Evolutionary conservation across 108 stramenopile genomes (phyloP).

Genomic region (Hondaea fermentalgiana): DNA sequence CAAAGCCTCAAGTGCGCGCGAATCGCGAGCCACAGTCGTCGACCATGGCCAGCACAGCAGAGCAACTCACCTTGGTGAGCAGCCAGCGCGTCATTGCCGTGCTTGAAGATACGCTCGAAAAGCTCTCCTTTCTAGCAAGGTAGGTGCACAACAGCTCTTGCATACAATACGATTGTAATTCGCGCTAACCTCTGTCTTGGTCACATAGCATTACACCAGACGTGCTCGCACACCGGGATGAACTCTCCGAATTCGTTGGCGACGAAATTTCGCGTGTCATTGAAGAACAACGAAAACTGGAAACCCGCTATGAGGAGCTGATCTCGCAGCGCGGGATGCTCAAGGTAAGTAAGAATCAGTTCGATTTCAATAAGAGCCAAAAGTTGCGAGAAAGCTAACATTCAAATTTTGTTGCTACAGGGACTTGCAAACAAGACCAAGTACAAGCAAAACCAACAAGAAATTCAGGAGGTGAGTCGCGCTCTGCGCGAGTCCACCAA

Average conservation of each 20-base stretch:
- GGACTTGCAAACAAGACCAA: slow-evolving; percentile 52
- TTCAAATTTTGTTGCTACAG: background rate
- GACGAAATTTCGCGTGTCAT: slow-evolving; percentile 53
- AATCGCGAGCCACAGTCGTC: no score
- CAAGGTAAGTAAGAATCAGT: background rate
- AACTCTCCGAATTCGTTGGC: slow-evolving; percentile 56
- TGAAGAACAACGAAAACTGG: slow-evolving; percentile 41
- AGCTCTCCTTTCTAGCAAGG: slow-evolving; percentile 23
- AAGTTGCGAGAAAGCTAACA: no score
- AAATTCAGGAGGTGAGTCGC: slow-evolving; percentile 53
- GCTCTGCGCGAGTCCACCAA: slow-evolving; percentile 53
- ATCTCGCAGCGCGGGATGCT: slow-evolving; percentile 46
- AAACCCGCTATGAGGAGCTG: slow-evolving; percentile 42
- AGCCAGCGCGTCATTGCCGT: slow-evolving; percentile 21
- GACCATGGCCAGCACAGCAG: background rate
- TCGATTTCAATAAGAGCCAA: no score
- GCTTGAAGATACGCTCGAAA: slow-evolving; percentile 21
- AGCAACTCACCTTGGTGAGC: background rate
- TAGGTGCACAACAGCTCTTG: background rate
- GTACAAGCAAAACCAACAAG: slow-evolving; percentile 51
- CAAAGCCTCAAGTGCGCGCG: no score
- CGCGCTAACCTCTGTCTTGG: background rate
- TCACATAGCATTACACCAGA: slow-evolving; percentile 43
- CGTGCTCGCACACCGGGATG: slow-evolving; percentile 54
- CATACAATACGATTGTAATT: no score